Base-by-base conservation (phyloP, 352 stramenopile species). In the Phytophthora palmivora region DNA sequence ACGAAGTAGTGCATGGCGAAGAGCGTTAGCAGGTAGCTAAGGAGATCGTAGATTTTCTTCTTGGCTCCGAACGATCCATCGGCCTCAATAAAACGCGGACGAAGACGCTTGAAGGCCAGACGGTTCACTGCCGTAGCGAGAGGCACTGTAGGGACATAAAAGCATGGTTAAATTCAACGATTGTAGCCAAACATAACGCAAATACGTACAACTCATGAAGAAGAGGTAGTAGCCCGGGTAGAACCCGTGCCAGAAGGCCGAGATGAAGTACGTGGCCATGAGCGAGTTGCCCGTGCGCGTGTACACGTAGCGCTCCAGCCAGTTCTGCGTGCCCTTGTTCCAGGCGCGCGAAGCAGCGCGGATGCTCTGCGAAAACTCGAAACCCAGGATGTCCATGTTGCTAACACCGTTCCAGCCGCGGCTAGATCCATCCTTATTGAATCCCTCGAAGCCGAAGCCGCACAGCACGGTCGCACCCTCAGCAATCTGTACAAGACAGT, bases 221-320 rank as follows among this genome's bases (percentile, higher is more conserved):
- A 98, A 98, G 9, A 98, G 69, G 76, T 98, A 99, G 81, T 99
- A 99, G 18, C 96, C 96, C 8, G 96, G 96, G 72, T 99, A 99
- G 69, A 99, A 99, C 12, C 97, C 97, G 76, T 99, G 97, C 97
- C 97, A 99, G 48, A 99, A 89, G 0, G 96, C 97, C 37, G 92
- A 98, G 43, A 98, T 84, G 15, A 92, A 89, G 80, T 99, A 99
- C 16, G 96, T 98, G 16, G 89, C 91, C 24, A n/a, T n/a, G n/a
- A n/a, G n/a, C n/a, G n/a, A n/a, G n/a, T n/a, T n/a, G n/a, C n/a
- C n/a, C n/a, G n/a, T 98, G 43, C 97, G 92, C 21, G 95, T 92
- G 84, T 99, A 99, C 19, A 99, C 96, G 78, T 99, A 99, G 42
- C 92, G 91, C 61, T 98, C 92, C 38, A 99, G 81, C 97, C 97